Base-by-base conservation (phyloP, 2,329 filamentous ascomycete species). In the Trichothecium roseum region DNA sequence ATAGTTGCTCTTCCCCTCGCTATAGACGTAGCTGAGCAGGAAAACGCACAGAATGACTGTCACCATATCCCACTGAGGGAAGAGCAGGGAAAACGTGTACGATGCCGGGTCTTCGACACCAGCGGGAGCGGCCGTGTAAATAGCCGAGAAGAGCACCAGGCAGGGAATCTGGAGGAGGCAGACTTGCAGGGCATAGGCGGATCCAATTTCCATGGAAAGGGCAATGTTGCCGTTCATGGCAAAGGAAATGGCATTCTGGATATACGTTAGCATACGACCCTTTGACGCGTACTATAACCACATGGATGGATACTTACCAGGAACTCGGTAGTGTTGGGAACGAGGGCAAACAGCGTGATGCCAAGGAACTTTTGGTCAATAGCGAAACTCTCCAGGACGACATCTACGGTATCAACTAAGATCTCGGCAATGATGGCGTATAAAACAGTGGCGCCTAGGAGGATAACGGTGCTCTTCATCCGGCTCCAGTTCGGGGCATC, bases 181-280 rank as follows among this genome's bases (percentile, higher is more conserved):
- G 34, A 98, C 91, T 59, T 98, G 91, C 30, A 98, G 68, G 2
- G 91, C 91, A 53, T 98, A 98, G 3, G 89, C 89, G 1, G 88
- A 95, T 46, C 91, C 91, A 47, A 98, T 98, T 54, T 98, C 91
- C 91, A 98, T 98, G 27, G 87, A 95, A 14, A 98, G 66, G 0
- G 91, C 91, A 57, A 98, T 96, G 57, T 98, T 98, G 40, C 91
- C 91, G 53, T 98, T 96, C 89, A 98, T 98, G 36, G 91, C 91
- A 56, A 98, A 98, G 1, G 88, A 95, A 40, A 98, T 98, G 55
- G 89, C 91, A 59, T 98, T 98, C 79, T 87, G 18, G 5, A n/a
- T 29, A 39, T 46, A 24, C 39, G 43, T 31, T 22, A 26, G n/a
- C 20, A 17, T 17, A 40, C 42, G n/a, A 47, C 5, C 34, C 32